Base-by-base conservation (phyloP, 73 alveolate species). In the Diophrys appendiculata region DNA sequence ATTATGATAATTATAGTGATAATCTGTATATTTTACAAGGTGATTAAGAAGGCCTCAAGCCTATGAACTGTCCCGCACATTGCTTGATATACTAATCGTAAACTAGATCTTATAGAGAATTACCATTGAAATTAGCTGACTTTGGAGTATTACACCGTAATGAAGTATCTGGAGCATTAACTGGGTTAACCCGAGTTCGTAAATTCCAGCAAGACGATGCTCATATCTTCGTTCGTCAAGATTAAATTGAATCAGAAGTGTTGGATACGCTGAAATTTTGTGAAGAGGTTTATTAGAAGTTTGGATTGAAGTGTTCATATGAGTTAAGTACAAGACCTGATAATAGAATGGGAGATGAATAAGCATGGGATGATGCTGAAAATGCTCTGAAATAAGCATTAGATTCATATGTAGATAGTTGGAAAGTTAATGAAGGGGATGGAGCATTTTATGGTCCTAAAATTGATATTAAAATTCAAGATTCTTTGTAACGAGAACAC, bases 361-460 rank as follows among this genome's bases (percentile, higher is more conserved):
- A 91, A 73, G 77, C 89, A 60, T 97, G 99, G 99, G 96, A 88
- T 71, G 81, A 89, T 85, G 99, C 99, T 67, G 99, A 97, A 78
- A 75, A 55, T 43, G 83, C 95, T 83, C 89, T 97, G 29, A 82
- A 89, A 68, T 88, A 83, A 31, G 98, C 98, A 27, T 81, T 97
- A 26, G 88, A 96, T 76, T 88, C 76, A 64, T 89, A 81, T 60
- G 98, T 98, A 22, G 94, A 93, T 72, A 95, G 93, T 14, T 97
- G 97, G 97, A 94, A 92, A 80, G 52, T 93, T n/a, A 91, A 95
- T 69, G 95, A 97, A 33, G 99, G 99, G 13, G 99, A 97, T 68
- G 99, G 99, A n/a, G 99, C 99, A 52, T 98, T 98, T 88, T 98
- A 91, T 89, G 99, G 99, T 2, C 99, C 99, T 23, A 98, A 98